A percentile compares a stretch with the other conserved stretches of the same genome.
Evolutionary conservation across 306 rosid genomes (phyloP).

Genomic region (Quercus mongolica): DNA sequence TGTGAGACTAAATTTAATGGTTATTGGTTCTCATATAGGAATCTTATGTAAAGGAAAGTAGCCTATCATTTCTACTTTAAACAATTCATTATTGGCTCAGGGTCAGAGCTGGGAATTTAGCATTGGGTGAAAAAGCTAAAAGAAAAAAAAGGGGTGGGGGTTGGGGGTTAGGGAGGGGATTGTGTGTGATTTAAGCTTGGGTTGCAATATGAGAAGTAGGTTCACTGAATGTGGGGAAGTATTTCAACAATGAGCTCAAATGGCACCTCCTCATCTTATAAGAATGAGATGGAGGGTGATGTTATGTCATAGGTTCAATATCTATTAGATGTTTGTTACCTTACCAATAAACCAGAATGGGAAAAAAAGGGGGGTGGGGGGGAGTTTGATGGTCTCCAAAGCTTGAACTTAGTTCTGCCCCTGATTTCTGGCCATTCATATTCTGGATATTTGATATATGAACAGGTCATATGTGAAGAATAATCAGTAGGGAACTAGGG

Average conservation of each 20-base stretch:
- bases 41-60: no score
- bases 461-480: background rate
- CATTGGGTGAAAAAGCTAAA: background rate
- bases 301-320: no score
- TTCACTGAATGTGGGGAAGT: background rate
- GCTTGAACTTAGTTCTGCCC: background rate
- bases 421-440: background rate
- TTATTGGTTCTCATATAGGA: background rate
- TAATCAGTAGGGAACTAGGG: background rate
- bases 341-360: no score
- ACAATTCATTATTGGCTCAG: background rate
- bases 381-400: no score
- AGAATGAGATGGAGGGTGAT: no score
- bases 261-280: no score
- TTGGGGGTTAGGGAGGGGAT: background rate
- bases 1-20: background rate
- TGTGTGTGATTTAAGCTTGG: background rate
- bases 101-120: background rate
- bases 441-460: background rate
- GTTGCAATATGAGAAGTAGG: background rate
- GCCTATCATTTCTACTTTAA: no score
- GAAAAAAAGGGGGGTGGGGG: no score
- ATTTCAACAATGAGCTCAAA: background rate
- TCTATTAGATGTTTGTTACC: no score
- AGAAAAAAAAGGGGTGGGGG: background rate